phyloP scores from a whole-genome alignment of 2,329 filamentous ascomycete species.

The Diplodia intermedia region DNA sequence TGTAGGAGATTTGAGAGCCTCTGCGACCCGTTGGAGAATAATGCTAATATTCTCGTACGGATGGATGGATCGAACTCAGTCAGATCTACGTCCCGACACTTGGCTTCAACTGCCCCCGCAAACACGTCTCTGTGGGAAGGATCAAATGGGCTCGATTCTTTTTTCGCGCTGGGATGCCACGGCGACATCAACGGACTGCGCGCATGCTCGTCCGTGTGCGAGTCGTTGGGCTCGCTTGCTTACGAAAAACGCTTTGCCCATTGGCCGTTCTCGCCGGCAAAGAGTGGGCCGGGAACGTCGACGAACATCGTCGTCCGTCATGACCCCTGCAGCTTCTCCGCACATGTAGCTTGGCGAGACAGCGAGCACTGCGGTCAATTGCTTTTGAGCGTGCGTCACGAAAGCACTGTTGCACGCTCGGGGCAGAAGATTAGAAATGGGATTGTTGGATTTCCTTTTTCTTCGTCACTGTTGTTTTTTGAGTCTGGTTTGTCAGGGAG shows the following conservation, averaged over 20 bases:
- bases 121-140: too few species aligned
- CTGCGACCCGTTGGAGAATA: too few species aligned
- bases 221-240: neutral
- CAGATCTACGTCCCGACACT: too few species aligned
- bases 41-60: too few species aligned
- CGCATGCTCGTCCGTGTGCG: neutral
- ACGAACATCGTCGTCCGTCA: neutral
- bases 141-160: too few species aligned
- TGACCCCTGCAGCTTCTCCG: slow-evolving; percentile 14
- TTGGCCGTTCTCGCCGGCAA: slow-evolving; percentile 1
- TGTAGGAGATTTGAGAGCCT: too few species aligned
- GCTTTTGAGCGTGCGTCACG: neutral
- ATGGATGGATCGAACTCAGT: too few species aligned
- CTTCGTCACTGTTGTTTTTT: neutral
- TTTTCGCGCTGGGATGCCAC: too few species aligned
- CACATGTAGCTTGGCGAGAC: neutral
- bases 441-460: neutral
- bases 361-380: neutral
- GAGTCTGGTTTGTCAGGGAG: slow-evolving; percentile 1
- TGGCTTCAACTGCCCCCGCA: too few species aligned
- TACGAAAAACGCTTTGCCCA: slow-evolving; percentile 2
- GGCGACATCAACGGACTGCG: too few species aligned
- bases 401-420: neutral
- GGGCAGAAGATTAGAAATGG: neutral
- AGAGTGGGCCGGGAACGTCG: slow-evolving; percentile 1